Evolutionary conservation across 352 stramenopile species (phyloP), one percentile per base, ranked within the genome.

Genomic region (Globisporangium echinulatum): DNA sequence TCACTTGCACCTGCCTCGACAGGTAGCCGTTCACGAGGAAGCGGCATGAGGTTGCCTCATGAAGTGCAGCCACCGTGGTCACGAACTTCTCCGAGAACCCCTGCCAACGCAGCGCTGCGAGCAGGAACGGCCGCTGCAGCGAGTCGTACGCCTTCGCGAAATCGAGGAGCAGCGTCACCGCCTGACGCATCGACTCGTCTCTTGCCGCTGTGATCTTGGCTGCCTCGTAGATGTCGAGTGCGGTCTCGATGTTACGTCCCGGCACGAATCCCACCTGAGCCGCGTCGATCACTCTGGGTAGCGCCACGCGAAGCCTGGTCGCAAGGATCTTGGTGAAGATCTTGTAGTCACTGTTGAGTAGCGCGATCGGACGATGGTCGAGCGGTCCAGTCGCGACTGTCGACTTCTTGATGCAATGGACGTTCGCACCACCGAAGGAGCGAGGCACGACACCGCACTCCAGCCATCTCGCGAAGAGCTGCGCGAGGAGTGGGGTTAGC

Each of bases 261-360:
- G 57, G 57, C 0, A 71, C 64, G 44, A 74, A 74, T 3, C 67
- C 67, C 1, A 66, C 56, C 19, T 74, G 67, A 25, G 11, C 51
- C 51, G 39, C 5, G 7, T 49, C 33, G 58, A 72, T 53, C 2
- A 69, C 25, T 2, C 5, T 0, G 0, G 19, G 7, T 5, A 67
- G 55, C 10, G 44, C 55, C 0, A 3, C 0, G 19, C 67, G 58
- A 0, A 73, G 3, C 0, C 58, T 46, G 0, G 13, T 15, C 0
- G 58, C 67, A 0, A 73, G 7, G 0, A 73, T 4, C 15, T 59
- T 53, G 1, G 63, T 63, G 13, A 68, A 42, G 13, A 74, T 56
- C 48, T 74, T 74, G 67, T 74, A 74, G 37, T 54, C 58, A 8
- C 58, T 66, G 7, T 63, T 54, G 2, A 74, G 67, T 5, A 74